phyloP scores from a whole-genome alignment of 2,329 filamentous ascomycete species.

The Cryphonectria naterciae region DNA sequence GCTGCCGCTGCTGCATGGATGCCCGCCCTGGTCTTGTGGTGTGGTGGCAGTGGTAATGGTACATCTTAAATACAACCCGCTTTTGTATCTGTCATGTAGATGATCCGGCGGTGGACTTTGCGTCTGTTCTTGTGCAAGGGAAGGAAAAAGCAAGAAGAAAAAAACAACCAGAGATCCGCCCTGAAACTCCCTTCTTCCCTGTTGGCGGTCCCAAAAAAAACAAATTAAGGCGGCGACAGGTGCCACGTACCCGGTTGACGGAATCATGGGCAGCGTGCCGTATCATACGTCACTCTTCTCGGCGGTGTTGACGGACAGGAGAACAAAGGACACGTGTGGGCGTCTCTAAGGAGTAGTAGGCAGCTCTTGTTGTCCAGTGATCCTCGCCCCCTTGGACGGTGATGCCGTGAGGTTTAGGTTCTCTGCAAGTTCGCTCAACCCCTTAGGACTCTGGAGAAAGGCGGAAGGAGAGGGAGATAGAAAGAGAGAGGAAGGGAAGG shows the following conservation, averaged over 20 bases:
- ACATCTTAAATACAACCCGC: not conserved
- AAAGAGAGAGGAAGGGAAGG: not conserved
- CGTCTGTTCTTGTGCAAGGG: not conserved
- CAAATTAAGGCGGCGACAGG: not conserved
- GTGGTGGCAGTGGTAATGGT: not conserved
- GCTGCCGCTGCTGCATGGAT: slow-evolving; percentile 17
- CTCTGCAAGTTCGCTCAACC: not conserved
- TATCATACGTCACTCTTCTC: slow-evolving; percentile 14
- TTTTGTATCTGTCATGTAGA: slow-evolving; percentile 21
- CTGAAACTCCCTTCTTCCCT: slow-evolving; percentile 3
- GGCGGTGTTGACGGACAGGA: slow-evolving; percentile 23
- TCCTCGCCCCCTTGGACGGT: not conserved
- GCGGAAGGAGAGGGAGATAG: no score
- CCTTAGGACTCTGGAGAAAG: not conserved
- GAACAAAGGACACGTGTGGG: slow-evolving; percentile 25
- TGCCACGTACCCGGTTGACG: slow-evolving; percentile 29
- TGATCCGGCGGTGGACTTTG: slow-evolving; percentile 11
- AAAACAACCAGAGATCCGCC: not conserved
- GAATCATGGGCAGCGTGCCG: slow-evolving; percentile 16
- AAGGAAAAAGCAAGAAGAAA: not conserved
- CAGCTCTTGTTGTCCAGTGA: not conserved
- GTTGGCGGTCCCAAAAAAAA: not conserved
- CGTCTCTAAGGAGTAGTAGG: slow-evolving; percentile 5
- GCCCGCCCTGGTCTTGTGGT: not conserved
- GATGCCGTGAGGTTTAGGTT: not conserved